Evolutionary conservation across 768 basidiomycete species (phyloP).

Genomic region (Lactifluus hygrophoroides): DNA sequence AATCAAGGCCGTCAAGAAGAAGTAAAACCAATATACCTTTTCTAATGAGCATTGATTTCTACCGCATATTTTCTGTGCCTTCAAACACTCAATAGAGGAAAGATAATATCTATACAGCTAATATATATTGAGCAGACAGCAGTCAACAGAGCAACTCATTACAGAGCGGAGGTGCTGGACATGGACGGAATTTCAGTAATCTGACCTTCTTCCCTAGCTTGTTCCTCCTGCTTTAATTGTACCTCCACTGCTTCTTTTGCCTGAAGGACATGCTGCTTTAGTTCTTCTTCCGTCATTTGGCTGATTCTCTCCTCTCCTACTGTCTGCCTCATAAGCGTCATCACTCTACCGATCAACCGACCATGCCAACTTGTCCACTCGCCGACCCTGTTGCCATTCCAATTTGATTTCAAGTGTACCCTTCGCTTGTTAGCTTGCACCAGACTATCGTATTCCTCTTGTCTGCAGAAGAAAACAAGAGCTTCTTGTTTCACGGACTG

Average conservation of each 20-base stretch:
- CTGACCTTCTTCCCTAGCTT: background rate
- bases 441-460: conserved; percentile 37
- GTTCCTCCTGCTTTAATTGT: background rate
- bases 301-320: conserved; percentile 38
- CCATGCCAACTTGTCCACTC: conserved; percentile 43
- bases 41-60: background rate
- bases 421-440: conserved; percentile 25
- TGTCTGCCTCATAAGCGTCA: conserved; percentile 40
- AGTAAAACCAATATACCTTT: conserved; percentile 42
- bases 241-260: conserved; percentile 7
- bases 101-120: background rate
- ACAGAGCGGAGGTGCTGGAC: background rate
- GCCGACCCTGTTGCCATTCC: conserved; percentile 42
- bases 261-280: conserved; percentile 9
- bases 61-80: background rate
- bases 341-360: conserved; percentile 43
- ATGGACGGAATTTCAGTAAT: background rate
- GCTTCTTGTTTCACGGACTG: conserved; percentile 34
- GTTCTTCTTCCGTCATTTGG: conserved; percentile 19
- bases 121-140: background rate
- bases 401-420: conserved; percentile 34
- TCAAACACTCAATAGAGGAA: background rate
- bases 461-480: conserved; percentile 43
- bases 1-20: conserved; percentile 92
- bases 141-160: background rate